Evolutionary conservation across 345 rosid species (phyloP), one percentile per base, ranked within the genome.

Genomic region (Euphorbia tirucalli): DNA sequence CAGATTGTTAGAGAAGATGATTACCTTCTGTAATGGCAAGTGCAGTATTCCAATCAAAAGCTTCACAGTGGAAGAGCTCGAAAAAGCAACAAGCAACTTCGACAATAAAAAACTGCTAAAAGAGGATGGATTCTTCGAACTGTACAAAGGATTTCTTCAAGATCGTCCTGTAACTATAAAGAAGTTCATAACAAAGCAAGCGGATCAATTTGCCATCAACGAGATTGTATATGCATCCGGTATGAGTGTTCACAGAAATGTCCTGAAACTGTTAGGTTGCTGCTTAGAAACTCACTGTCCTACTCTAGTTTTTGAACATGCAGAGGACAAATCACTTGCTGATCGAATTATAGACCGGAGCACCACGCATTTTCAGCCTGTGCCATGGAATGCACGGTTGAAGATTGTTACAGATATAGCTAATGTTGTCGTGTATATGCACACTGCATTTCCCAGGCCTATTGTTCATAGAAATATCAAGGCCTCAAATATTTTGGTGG

Each of bases 201-300:
- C 3, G 7, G 22, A 3, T 9, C 7, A 1, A 1, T 1, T 4
- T 0, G 43, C 24, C 7, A 24, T 27, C 35, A 74, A 67, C 46
- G 70, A 74, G 15, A 77, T 71, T 50, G 65, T 64, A 4, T n/a
- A 44, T 15, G 54, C 73, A 3, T 55, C 74, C 27, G 35, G 35
- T 43, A 67, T 77, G 78, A 66, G 71, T 57, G 19, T 0, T 2
- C 78, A 74, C 54, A 70, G 31, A 31, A 71, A 70, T 63, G 65
- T 71, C 50, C 37, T 77, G 4, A 70, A 74, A 70, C 37, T 81
- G n/a, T 15, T 81, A n/a, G 81, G 81, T 19, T 77, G 81, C 62
- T 74, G 78, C 76, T 21, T 80, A 60, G 78, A 77, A 39, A 68
- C 71, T 30, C 9, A 41, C 18, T 11, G 15, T 16, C 79, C 77